A percentile compares a stretch with the other conserved stretches of the same genome.
These are phyloP conservation scores for Aquanectria penicillioides DNA, from an alignment of 2,329 filamentous ascomycete species.

Conservation along the genomic window DNA sequence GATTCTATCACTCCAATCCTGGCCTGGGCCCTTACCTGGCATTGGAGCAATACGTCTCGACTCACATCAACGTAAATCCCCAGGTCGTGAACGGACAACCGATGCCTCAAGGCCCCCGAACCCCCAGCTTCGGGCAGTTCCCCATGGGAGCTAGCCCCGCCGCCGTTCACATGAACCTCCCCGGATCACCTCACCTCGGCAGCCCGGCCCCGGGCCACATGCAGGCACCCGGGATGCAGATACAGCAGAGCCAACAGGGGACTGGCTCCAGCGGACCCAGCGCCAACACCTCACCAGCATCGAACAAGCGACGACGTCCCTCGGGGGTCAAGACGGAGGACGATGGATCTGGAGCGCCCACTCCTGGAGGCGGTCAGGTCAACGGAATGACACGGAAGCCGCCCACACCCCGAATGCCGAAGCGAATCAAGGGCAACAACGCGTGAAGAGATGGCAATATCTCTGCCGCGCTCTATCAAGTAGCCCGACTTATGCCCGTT, in stretches of 20 bases:
- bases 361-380: conserved; percentile 57
- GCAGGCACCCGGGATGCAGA: conserved; percentile 73
- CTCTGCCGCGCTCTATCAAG: conserved; percentile 9
- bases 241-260: conserved; percentile 75
- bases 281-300: conserved; percentile 72
- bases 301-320: conserved; percentile 67
- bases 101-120: conserved; percentile 61
- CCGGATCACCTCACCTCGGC: conserved; percentile 69
- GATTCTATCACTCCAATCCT: conserved; percentile 65
- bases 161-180: conserved; percentile 67
- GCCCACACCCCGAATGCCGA: conserved; percentile 66
- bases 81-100: conserved; percentile 60
- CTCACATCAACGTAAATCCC: conserved; percentile 53
- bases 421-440: conserved; percentile 61
- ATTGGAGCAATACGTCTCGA: conserved; percentile 68
- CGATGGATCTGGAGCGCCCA: conserved; percentile 60
- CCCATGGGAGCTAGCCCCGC: conserved; percentile 69
- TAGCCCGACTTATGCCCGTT: conserved; percentile 37
- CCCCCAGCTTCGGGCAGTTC: conserved; percentile 67
- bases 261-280: conserved; percentile 73
- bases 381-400: conserved; percentile 67
- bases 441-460: conserved; percentile 34
- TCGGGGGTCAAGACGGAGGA: conserved; percentile 69
- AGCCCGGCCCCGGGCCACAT: conserved; percentile 71
- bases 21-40: conserved; percentile 66